These are phyloP conservation scores for Haplosporangium sp. DNA, from an alignment of 371 early-diverging fungal genomes.

Conservation along the genomic window DNA sequence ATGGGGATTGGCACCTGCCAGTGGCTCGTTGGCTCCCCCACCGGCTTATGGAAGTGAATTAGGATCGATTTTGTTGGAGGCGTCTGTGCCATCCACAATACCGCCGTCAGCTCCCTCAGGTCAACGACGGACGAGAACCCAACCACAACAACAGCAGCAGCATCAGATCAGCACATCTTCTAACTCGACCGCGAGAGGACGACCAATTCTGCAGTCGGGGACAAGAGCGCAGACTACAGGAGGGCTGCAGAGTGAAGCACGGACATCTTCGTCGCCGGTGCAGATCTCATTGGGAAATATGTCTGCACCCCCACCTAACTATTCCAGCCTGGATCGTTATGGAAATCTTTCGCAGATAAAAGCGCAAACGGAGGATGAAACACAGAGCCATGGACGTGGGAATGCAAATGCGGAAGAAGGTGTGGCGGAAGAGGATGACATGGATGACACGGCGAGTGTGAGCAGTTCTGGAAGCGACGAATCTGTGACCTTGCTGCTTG, in stretches of 20 bases:
- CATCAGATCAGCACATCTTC: background rate
- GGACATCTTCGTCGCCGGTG: conserved; percentile 6
- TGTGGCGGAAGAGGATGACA: conserved; percentile 7
- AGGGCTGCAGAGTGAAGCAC: conserved; percentile 9
- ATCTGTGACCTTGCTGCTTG: conserved; percentile 19
- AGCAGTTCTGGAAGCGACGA: conserved; percentile 21
- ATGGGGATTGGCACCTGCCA: conserved; percentile 83
- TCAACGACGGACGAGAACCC: background rate
- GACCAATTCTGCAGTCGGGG: conserved; percentile 34
- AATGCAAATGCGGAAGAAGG: background rate
- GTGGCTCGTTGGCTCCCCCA: conserved; percentile 74
- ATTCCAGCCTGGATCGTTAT: conserved; percentile 27
- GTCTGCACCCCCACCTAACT: conserved; percentile 29
- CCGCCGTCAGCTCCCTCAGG: too few relatives aligned
- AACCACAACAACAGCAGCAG: background rate
- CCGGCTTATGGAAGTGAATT: conserved; percentile 69
- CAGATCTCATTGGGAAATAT: conserved; percentile 19
- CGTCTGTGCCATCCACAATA: background rate
- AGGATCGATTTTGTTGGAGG: conserved; percentile 63
- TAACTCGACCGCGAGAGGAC: background rate
- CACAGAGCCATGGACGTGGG: background rate
- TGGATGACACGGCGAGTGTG: conserved; percentile 9
- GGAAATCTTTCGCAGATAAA: conserved; percentile 1
- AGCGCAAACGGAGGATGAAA: background rate
- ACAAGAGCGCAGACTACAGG: conserved; percentile 27